A percentile compares a stretch with the other conserved stretches of the same genome.
Conservation (phyloP, 2,329 filamentous ascomycete genomes). For the Metarhizium brunneum region DNA sequence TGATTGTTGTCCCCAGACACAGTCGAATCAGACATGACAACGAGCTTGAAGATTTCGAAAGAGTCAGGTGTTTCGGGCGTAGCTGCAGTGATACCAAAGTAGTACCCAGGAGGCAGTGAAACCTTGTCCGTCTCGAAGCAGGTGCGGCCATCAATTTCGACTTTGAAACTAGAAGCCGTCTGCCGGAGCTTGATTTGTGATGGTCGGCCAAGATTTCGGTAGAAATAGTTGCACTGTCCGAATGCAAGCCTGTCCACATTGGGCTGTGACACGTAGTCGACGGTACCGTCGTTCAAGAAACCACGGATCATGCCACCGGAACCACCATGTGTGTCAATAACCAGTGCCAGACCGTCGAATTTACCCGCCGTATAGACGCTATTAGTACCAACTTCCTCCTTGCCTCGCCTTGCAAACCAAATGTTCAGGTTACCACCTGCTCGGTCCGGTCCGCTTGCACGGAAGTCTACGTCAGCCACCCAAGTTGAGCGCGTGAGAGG, state of each 20-base stretch:
- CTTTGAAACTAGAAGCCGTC: slow-evolving; percentile 55
- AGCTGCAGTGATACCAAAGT: slow-evolving; percentile 78
- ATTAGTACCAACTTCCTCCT: slow-evolving; percentile 53
- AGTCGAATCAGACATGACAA: slow-evolving; percentile 52
- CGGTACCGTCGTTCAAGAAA: slow-evolving; percentile 85
- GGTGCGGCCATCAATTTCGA: slow-evolving; percentile 66
- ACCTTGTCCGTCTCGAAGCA: slow-evolving; percentile 84
- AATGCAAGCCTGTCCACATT: slow-evolving; percentile 82
- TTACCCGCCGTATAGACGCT: slow-evolving; percentile 77
- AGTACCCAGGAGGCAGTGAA: slow-evolving; percentile 68
- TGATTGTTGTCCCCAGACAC: slow-evolving; percentile 10
- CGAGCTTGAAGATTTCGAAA: slow-evolving; percentile 85
- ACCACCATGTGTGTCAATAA: slow-evolving; percentile 76
- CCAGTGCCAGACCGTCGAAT: slow-evolving; percentile 85
- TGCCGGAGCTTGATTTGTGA: slow-evolving; percentile 69
- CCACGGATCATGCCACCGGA: slow-evolving; percentile 72
- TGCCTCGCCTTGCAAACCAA: slow-evolving; percentile 73
- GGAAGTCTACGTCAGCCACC: slow-evolving; percentile 78
- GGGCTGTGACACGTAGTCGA: slow-evolving; percentile 67
- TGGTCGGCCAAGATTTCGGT: slow-evolving; percentile 83
- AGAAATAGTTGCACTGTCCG: slow-evolving; percentile 82
- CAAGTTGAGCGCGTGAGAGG: slow-evolving; percentile 58
- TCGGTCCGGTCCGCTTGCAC: slow-evolving; percentile 75
- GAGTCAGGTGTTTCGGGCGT: slow-evolving; percentile 89
- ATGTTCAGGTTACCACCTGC: slow-evolving; percentile 85